Conservation (phyloP, 116 monocot genomes). For the Trichopus zeylanicus region DNA sequence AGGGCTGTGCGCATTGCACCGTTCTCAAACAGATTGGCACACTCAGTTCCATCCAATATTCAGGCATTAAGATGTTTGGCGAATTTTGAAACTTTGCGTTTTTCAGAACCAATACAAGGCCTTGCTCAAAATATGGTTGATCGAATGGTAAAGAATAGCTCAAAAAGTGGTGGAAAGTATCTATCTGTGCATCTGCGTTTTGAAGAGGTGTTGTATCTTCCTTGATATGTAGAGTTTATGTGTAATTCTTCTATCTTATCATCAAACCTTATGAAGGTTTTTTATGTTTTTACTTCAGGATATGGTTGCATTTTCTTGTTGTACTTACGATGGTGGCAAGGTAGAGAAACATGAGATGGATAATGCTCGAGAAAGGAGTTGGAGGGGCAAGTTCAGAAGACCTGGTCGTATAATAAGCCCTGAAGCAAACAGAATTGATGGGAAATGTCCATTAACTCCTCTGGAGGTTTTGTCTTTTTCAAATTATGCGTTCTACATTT, state of each 20-base stretch:
- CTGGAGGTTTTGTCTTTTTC: conserved; percentile 58
- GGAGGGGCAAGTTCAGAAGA: conserved; percentile 86
- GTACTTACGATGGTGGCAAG: conserved; percentile 85
- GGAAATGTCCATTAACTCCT: conserved; percentile 92
- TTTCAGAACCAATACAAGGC: conserved; percentile 71
- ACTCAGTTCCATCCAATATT: conserved; percentile 66
- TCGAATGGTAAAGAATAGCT: conserved; percentile 75
- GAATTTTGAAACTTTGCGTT: conserved; percentile 80
- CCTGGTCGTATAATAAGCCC: conserved; percentile 67
- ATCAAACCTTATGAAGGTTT: not conserved
- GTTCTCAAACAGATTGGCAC: conserved; percentile 97
- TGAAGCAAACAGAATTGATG: conserved; percentile 58
- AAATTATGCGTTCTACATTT: not conserved
- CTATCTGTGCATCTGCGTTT: conserved; percentile 97
- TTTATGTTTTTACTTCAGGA: conserved; percentile 44
- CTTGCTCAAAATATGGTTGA: conserved; percentile 90
- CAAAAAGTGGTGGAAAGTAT: conserved; percentile 66
- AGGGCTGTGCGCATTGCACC: conserved; percentile 98
- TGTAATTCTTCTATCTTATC: not conserved
- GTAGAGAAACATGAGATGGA: conserved; percentile 87
- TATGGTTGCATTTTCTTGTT: conserved; percentile 96
- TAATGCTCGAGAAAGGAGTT: conserved; percentile 85
- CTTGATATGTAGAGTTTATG: not conserved
- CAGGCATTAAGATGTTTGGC: conserved; percentile 81
- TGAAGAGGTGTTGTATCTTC: conserved; percentile 63